Base-by-base conservation (phyloP, 2,329 filamentous ascomycete genomes). In the Ceratocystis cubensis region DNA sequence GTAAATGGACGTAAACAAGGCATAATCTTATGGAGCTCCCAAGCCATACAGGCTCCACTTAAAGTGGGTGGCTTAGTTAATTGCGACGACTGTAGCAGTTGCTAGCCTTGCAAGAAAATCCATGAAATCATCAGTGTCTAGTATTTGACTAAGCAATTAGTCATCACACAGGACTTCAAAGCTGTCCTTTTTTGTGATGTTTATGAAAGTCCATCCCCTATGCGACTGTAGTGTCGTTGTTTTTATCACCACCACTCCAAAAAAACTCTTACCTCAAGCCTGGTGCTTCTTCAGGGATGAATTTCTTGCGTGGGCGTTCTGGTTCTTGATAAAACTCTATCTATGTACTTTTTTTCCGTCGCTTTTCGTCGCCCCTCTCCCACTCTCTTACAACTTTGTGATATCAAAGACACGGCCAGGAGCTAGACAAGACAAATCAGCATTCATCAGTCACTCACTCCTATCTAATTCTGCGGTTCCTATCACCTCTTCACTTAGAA, bases 31-130 rank as follows among this genome's bases (percentile, higher is more conserved):
- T 37, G 56, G 30, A 59, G 56, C 56, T 30, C 28, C 17, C 22
- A 30, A 30, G 56, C 56, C 25, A 59, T 30, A 5, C 17, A 28
- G 28, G 56, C 56, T 59, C 56, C 56, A 59, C 56, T 33, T 30
- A 59, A 59, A 59, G 53, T n/a, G 13, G 25, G 56, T 59, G 56
- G 56, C 56, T 59, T 59, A 8, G 56, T 59, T 59, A 30, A 17
- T 59, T 59, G 56, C 56, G 30, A 59, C 56, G 25, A 30, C 17
- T 59, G 28, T 13, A 37, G 33, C 33, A 37, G 37, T 33, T n/a
- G 28, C 56, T 41, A 59, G 56, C 56, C 56, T 59, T 59, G 56
- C 56, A 59, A 25, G 15, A 33, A 33, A 4, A 4, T 28, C 15
- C 25, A 37, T 41, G 10, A 15, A 41, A 41, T 15, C 37, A 41